phyloP scores from a whole-genome alignment of 345 rosid species.

The Clausena lansium region DNA sequence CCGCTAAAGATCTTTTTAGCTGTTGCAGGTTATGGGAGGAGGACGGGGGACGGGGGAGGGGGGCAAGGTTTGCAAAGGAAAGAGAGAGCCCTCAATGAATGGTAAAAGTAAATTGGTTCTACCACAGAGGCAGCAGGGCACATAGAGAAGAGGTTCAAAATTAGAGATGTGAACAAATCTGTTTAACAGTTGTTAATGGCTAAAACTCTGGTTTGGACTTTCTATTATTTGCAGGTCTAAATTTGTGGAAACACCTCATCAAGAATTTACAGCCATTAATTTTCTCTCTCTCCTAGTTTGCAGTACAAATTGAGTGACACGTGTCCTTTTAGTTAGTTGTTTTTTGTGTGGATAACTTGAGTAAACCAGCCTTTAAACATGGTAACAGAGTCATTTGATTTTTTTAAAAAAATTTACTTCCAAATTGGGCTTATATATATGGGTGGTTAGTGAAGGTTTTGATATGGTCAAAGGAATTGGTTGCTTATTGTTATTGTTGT shows the following conservation, averaged over 20 bases:
- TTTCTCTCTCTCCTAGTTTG: background rate
- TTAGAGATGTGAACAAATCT: background rate
- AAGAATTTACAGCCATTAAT: constrained; percentile 19
- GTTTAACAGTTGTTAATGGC: background rate
- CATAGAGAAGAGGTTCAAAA: background rate
- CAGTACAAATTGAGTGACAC: background rate
- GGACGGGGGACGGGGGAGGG: background rate
- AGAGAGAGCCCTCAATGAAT: background rate
- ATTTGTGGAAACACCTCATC: constrained; percentile 13
- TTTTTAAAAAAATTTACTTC: background rate
- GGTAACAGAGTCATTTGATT: background rate
- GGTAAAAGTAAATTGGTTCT: background rate
- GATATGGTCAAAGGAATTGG: background rate
- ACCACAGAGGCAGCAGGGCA: too few species aligned
- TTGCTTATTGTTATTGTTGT: too few species aligned
- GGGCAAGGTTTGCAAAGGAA: background rate
- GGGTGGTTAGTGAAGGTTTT: background rate
- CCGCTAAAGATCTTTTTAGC: background rate
- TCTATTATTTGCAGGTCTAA: constrained; percentile 12
- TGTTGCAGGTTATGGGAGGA: background rate
- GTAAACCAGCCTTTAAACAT: background rate
- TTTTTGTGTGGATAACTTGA: background rate
- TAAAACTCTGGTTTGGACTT: background rate
- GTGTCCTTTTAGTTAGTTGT: background rate
- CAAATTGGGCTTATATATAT: background rate